Evolutionary conservation across 345 rosid genomes (phyloP).

Genomic region (Lumnitzera racemosa): DNA sequence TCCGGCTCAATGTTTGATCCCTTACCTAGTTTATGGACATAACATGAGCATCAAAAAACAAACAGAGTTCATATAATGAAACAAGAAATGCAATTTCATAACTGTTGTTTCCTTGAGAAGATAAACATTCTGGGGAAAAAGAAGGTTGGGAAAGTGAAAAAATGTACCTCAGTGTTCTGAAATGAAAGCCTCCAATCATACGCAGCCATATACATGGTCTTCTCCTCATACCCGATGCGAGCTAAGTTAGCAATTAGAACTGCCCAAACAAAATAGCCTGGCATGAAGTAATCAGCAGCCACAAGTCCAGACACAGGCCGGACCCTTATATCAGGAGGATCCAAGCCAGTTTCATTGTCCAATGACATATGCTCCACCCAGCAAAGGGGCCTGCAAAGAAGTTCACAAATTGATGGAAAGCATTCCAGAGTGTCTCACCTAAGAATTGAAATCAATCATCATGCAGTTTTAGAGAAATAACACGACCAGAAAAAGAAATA

Average conservation of each 20-base stretch:
- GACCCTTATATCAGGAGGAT: constrained; percentile 75
- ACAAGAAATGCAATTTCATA: background rate
- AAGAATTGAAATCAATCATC: too few species aligned
- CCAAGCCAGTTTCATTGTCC: constrained; percentile 91
- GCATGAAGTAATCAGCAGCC: constrained; percentile 96
- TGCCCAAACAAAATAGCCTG: constrained; percentile 98
- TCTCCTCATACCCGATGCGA: constrained; percentile 90
- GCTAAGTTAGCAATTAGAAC: constrained; percentile 94
- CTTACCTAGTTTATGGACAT: constrained; percentile 47
- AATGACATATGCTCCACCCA: constrained; percentile 98
- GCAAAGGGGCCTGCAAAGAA: constrained; percentile 65
- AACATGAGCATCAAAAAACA: constrained; percentile 4
- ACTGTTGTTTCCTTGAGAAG: background rate
- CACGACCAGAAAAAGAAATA: too few species aligned
- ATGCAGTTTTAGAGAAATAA: too few species aligned
- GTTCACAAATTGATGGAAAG: constrained; percentile 9
- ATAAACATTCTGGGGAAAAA: background rate
- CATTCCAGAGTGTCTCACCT: too few species aligned
- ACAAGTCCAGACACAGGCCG: constrained; percentile 89
- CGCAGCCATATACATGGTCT: constrained; percentile 94
- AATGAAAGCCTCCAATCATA: constrained; percentile 96
- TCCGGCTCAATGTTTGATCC: constrained; percentile 78
- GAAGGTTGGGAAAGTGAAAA: constrained; percentile 10
- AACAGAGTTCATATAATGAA: background rate
- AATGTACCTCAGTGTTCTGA: constrained; percentile 85